Percentiles rank a stretch among this genome's conserved stretches.
These are phyloP conservation scores for Trichoderma harzianum DNA, from an alignment of 2,329 filamentous ascomycete species.

Conservation along the genomic window DNA sequence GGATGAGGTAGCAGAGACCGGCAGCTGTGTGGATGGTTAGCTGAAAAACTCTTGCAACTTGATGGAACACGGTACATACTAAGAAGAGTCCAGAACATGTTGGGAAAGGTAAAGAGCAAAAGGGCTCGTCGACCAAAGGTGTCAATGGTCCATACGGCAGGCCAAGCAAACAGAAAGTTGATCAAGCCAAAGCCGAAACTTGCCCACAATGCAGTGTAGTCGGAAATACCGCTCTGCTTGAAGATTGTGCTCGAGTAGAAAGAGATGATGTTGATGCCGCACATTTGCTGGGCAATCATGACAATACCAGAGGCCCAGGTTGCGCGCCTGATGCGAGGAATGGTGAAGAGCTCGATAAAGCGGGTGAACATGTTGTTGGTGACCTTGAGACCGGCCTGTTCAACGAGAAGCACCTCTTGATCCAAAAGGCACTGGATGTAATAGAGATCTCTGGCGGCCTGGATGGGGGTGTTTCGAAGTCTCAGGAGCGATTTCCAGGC, in stretches of 20 bases:
- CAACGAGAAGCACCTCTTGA: slow-evolving; percentile 29
- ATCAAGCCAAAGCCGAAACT: slow-evolving; percentile 49
- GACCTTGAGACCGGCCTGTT: slow-evolving; percentile 30
- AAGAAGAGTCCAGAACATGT: slow-evolving; percentile 60
- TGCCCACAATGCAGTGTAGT: slow-evolving; percentile 39
- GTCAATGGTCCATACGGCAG: slow-evolving; percentile 62
- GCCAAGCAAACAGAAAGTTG: slow-evolving; percentile 62
- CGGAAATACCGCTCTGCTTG: slow-evolving; percentile 38
- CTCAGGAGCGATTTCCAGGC: slow-evolving; percentile 55
- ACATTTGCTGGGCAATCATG: slow-evolving; percentile 65
- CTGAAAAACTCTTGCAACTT: neutral
- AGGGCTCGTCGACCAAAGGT: slow-evolving; percentile 59
- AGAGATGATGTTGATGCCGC: slow-evolving; percentile 52
- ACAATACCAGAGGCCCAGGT: slow-evolving; percentile 65
- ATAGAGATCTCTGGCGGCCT: slow-evolving; percentile 61
- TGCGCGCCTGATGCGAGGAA: slow-evolving; percentile 57
- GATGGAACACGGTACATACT: slow-evolving; percentile 21
- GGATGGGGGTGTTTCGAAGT: slow-evolving; percentile 56
- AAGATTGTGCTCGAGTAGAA: slow-evolving; percentile 50
- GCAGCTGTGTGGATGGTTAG: slow-evolving; percentile 25
- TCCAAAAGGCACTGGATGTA: slow-evolving; percentile 49
- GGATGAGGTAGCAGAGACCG: slow-evolving; percentile 35
- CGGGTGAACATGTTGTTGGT: slow-evolving; percentile 48
- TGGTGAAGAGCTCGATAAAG: slow-evolving; percentile 55
- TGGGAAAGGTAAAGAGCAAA: slow-evolving; percentile 60